A percentile compares a stretch with the other conserved stretches of the same genome.
phyloP scores from a whole-genome alignment of 2,329 filamentous ascomycete genomes.

The Biscogniauxia sp. region DNA sequence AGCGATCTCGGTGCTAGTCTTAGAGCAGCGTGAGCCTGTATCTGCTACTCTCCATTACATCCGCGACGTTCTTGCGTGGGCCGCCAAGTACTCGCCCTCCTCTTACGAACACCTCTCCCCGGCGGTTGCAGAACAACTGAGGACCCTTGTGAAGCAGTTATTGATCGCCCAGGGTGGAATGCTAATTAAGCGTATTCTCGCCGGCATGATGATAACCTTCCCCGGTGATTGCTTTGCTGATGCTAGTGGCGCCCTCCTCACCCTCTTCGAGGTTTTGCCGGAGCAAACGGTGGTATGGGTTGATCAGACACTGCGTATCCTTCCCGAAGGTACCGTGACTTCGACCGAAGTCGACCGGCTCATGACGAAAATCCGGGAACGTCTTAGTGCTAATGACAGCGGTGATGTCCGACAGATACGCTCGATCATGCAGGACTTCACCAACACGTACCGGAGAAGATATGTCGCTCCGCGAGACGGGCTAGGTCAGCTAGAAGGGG shows the following conservation, averaged over 20 bases:
- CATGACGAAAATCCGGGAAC: constrained; percentile 76
- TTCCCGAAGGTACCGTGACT: constrained; percentile 79
- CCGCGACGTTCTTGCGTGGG: constrained; percentile 87
- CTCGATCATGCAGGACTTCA: constrained; percentile 90
- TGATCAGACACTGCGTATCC: constrained; percentile 74
- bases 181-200: constrained; percentile 84
- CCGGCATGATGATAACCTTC: constrained; percentile 99
- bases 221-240: constrained; percentile 94
- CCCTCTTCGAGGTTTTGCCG: constrained; percentile 84
- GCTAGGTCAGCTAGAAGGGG: constrained; percentile 80
- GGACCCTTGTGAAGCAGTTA: constrained; percentile 69
- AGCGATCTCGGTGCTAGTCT: constrained; percentile 77
- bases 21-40: constrained; percentile 89
- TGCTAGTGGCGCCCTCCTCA: constrained; percentile 86
- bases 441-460: constrained; percentile 85
- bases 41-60: constrained; percentile 91
- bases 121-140: constrained; percentile 66
- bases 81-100: constrained; percentile 68
- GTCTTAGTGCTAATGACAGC: constrained; percentile 62
- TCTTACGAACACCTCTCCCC: constrained; percentile 53
- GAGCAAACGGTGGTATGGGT: constrained; percentile 79
- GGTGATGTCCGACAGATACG: constrained; percentile 72
- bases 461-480: constrained; percentile 96
- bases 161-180: constrained; percentile 68
- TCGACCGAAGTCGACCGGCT: constrained; percentile 77